A percentile compares a stretch with the other conserved stretches of the same genome.
These are phyloP conservation scores for Aspergillus novofumigatus DNA, from an alignment of 2,329 filamentous ascomycete species.

Conservation along the genomic window DNA sequence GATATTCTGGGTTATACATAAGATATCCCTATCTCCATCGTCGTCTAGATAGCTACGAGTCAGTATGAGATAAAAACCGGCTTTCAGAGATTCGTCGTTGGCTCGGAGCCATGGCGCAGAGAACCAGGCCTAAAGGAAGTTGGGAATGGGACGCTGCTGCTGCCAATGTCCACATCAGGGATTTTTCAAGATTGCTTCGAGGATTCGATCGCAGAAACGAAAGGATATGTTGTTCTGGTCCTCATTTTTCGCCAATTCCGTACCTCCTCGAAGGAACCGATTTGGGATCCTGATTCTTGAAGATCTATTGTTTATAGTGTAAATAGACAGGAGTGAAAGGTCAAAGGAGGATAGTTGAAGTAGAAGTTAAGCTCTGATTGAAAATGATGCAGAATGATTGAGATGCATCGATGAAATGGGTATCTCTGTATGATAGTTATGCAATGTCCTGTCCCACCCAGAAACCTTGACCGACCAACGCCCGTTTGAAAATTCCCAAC, in stretches of 20 bases:
- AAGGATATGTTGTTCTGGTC: background rate
- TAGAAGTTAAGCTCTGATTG: background rate
- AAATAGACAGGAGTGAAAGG: background rate
- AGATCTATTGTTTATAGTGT: background rate
- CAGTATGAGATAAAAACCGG: background rate
- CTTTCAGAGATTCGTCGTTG: background rate
- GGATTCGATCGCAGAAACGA: background rate
- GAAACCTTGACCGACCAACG: conserved; percentile 2
- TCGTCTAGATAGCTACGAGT: background rate
- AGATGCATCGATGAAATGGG: background rate
- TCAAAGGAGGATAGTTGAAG: too few relatives aligned
- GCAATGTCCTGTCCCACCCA: too few relatives aligned
- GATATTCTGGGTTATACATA: background rate
- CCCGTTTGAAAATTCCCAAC: conserved; percentile 2
- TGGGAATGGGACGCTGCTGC: background rate
- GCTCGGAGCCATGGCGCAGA: background rate
- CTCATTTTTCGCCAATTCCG: background rate
- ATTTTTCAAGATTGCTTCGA: too few relatives aligned
- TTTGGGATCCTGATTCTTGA: background rate
- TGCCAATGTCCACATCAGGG: background rate
- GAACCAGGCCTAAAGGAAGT: background rate
- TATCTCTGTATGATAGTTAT: background rate
- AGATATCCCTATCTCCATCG: background rate
- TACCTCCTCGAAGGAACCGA: background rate
- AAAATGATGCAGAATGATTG: background rate